Percentiles rank a stretch among this genome's conserved stretches.
Conservation (phyloP, 75 land plant species). For the Azolla pinnata region DNA sequence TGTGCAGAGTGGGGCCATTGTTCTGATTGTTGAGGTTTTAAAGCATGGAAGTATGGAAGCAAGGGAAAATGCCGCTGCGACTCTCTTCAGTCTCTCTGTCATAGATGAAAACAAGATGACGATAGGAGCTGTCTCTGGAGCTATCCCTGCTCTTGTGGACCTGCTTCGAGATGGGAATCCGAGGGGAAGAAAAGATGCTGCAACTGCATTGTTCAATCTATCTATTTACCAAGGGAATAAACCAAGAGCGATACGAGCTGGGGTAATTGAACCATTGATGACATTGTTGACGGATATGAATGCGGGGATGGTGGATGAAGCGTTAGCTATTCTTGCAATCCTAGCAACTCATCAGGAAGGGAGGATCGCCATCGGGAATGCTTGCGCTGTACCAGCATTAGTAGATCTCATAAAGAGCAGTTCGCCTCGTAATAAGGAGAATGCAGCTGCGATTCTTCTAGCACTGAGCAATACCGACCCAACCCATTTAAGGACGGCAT, state of each 20-base stretch:
- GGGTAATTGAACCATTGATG: constrained; percentile 63
- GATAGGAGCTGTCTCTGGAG: constrained; percentile 65
- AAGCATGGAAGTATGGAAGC: constrained; percentile 75
- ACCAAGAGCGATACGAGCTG: constrained; percentile 59
- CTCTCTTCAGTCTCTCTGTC: constrained; percentile 83
- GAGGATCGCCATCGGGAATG: constrained; percentile 46
- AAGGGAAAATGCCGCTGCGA: constrained; percentile 94
- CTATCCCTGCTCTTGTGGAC: constrained; percentile 64
- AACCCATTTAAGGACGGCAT: constrained; percentile 19
- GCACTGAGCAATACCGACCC: constrained; percentile 36
- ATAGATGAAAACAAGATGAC: constrained; percentile 66
- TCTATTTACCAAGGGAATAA: constrained; percentile 82
- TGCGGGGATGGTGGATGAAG: constrained; percentile 83
- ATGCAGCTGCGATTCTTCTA: constrained; percentile 60
- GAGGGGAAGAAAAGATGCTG: constrained; percentile 89
- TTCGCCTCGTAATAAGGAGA: constrained; percentile 65
- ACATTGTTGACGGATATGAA: constrained; percentile 47
- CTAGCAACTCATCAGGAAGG: constrained; percentile 83
- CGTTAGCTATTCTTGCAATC: constrained; percentile 68
- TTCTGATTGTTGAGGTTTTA: constrained; percentile 66
- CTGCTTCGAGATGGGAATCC: constrained; percentile 60
- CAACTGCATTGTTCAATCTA: constrained; percentile 80
- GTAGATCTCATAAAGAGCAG: constrained; percentile 52
- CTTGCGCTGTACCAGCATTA: constrained; percentile 42
- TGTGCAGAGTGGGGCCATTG: constrained; percentile 64